Evolutionary conservation across 768 basidiomycete genomes (phyloP).

Genomic region (Candolleomyces aberdarensis): DNA sequence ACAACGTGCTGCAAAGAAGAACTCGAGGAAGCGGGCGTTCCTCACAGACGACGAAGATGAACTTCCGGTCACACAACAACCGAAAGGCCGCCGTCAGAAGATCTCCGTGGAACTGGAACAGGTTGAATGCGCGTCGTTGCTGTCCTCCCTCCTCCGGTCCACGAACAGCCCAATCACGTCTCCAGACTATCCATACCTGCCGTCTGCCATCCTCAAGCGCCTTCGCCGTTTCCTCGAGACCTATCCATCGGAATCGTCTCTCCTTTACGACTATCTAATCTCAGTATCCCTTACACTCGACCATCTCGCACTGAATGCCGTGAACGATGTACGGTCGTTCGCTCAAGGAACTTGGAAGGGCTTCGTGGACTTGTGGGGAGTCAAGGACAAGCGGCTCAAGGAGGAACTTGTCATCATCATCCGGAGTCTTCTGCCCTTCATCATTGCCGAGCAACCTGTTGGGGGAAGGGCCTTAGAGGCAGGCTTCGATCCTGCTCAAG

Average conservation of each 20-base stretch:
- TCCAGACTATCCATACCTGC: conserved; percentile 28
- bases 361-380: conserved; percentile 72
- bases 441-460: conserved; percentile 36
- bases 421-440: conserved; percentile 68
- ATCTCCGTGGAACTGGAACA: conserved; percentile 51
- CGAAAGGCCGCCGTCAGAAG: conserved; percentile 12
- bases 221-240: conserved; percentile 54
- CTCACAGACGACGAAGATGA: conserved; percentile 15
- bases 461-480: conserved; percentile 16
- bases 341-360: conserved; percentile 60
- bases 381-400: conserved; percentile 73
- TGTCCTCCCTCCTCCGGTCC: conserved; percentile 56
- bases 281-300: conserved; percentile 67
- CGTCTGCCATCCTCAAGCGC: conserved; percentile 51
- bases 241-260: conserved; percentile 72
- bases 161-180: conserved; percentile 51
- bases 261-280: conserved; percentile 72
- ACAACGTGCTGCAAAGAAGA: conserved; percentile 15
- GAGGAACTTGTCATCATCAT: conserved; percentile 78
- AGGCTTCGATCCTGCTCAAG: conserved; percentile 40
- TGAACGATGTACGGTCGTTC: conserved; percentile 53
- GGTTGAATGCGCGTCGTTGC: conserved; percentile 66
- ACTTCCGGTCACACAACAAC: conserved; percentile 19
- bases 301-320: conserved; percentile 76
- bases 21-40: conserved; percentile 35